These are phyloP conservation scores for Vigna unguiculata DNA, from an alignment of 306 rosid species.

Conservation along the genomic window DNA sequence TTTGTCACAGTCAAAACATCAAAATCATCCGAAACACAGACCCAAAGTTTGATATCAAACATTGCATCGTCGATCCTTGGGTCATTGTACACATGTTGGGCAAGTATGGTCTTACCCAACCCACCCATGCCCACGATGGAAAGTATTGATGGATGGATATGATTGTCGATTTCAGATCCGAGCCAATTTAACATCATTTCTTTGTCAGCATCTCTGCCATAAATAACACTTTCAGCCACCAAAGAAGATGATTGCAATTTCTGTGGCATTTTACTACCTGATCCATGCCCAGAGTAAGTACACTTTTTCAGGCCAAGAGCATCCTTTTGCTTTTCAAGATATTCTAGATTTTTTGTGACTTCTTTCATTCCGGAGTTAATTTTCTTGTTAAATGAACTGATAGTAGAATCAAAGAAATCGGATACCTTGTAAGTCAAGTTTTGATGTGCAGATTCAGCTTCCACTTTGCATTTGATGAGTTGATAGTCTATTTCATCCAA, in stretches of 20 bases:
- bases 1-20: background rate
- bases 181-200: background rate
- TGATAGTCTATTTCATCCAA: background rate
- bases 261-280: background rate
- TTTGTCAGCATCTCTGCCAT: background rate
- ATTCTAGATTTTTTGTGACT: background rate
- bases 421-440: background rate
- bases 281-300: background rate
- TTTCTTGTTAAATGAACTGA: background rate
- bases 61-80: background rate
- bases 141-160: background rate
- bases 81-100: constrained; percentile 4
- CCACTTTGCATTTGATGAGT: background rate
- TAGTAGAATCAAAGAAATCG: background rate
- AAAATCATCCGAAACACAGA: background rate
- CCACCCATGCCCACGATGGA: background rate
- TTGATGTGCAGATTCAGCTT: background rate
- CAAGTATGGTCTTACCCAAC: background rate
- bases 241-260: background rate
- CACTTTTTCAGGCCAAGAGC: background rate
- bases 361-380: background rate
- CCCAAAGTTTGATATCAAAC: background rate
- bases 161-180: background rate
- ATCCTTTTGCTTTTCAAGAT: background rate
- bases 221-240: background rate